A percentile compares a stretch with the other conserved stretches of the same genome.
Evolutionary conservation across 192 early-diverging fungal genomes (phyloP).

Genomic region (Entomortierella chlamydospora): DNA sequence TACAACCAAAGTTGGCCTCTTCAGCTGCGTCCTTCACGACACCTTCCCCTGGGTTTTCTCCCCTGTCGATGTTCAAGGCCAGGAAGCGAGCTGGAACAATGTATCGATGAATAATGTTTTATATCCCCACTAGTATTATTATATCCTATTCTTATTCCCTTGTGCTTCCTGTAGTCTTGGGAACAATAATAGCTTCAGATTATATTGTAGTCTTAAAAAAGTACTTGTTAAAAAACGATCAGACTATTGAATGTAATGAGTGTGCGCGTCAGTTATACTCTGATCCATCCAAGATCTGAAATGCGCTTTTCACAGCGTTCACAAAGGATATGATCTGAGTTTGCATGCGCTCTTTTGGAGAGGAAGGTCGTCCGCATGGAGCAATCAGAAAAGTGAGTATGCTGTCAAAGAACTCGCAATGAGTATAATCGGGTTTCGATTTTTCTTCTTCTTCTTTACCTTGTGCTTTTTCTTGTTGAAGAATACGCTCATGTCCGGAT

Average conservation of each 20-base stretch:
- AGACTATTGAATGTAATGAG: no score
- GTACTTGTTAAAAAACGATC: no score
- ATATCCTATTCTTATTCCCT: no score
- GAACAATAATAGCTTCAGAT: no score
- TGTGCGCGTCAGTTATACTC: background rate
- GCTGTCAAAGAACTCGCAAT: no score
- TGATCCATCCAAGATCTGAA: conserved; percentile 12
- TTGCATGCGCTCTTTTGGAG: background rate
- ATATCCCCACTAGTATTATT: no score
- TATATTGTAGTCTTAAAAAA: no score
- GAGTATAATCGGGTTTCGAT: no score
- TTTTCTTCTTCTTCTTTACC: background rate
- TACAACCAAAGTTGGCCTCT: no score
- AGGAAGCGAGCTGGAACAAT: conserved; percentile 34
- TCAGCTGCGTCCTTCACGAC: background rate
- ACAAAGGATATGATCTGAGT: conserved; percentile 22
- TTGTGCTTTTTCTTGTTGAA: conserved; percentile 14
- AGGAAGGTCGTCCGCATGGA: background rate
- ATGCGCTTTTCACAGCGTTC: conserved; percentile 25
- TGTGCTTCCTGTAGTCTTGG: no score
- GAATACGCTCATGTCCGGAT: conserved; percentile 3
- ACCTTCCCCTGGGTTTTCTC: conserved; percentile 4
- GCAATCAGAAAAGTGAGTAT: background rate
- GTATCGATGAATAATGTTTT: conserved; percentile 11
- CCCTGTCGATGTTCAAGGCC: conserved; percentile 15